These are phyloP conservation scores for Colletotrichum scovillei DNA, from an alignment of 2,329 filamentous ascomycete genomes.

Conservation along the genomic window DNA sequence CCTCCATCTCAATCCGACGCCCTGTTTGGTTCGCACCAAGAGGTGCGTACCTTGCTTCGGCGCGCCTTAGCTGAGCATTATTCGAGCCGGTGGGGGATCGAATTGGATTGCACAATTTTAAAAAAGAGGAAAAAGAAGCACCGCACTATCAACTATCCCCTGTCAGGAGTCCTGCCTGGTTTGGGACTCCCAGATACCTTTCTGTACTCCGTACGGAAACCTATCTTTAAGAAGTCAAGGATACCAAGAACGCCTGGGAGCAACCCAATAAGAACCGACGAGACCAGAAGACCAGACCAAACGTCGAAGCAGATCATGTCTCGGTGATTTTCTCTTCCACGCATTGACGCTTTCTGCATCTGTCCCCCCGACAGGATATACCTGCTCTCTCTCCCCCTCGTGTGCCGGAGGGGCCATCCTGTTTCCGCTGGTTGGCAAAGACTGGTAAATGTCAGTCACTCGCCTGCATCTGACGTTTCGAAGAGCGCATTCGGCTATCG, in stretches of 20 bases:
- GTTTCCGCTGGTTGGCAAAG: conserved; percentile 19
- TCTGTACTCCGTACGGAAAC: neutral
- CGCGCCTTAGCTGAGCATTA: conserved; percentile 12
- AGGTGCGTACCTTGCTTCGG: conserved; percentile 26
- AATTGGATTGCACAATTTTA: conserved; percentile 33
- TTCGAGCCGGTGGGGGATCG: conserved; percentile 22
- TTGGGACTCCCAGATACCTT: neutral
- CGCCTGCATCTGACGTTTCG: conserved; percentile 33
- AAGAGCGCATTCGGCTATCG: conserved; percentile 34
- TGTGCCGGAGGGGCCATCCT: conserved; percentile 21
- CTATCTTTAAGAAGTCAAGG: neutral
- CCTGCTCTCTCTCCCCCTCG: conserved; percentile 15
- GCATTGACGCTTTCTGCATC: conserved; percentile 27
- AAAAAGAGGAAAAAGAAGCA: conserved; percentile 27
- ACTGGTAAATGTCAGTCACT: conserved; percentile 22
- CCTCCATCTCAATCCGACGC: conserved; percentile 27
- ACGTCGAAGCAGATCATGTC: conserved; percentile 52
- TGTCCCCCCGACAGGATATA: conserved; percentile 19
- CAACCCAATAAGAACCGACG: no score
- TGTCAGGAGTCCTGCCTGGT: conserved; percentile 26
- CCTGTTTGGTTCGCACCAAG: conserved; percentile 20
- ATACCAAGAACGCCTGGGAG: neutral
- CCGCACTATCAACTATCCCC: conserved; percentile 12
- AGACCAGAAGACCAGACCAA: conserved; percentile 21
- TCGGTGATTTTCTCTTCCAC: conserved; percentile 42